Evolutionary conservation across 1,284 basidiomycete species (phyloP), one percentile per base, ranked within the genome.

Genomic region (Cryptococcus sp.): DNA sequence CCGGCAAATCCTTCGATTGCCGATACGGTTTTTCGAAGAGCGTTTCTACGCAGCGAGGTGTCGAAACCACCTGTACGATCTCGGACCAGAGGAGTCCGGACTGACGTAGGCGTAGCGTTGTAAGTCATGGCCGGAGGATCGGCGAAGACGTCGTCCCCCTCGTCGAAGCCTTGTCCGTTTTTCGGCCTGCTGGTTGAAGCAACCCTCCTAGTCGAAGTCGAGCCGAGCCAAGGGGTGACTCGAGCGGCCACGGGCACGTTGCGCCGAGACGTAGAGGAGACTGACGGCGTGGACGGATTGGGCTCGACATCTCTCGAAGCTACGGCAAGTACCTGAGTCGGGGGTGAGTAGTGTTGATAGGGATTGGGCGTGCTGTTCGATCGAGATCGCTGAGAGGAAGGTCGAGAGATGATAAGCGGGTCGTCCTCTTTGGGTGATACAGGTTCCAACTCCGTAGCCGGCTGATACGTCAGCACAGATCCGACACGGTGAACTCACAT

Each of bases 31-130:
- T 32, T 36, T 14, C 47, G 19, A 14, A 60, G 45, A 5, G 47
- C 28, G 14, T 33, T 33, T n/a, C 47, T 50, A 7, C 57, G 51
- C 3, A 58, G 39, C 5, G 48, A 54, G 5, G 54, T 43, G 5
- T 21, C 34, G 5, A 32, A 10, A 10, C 37, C 36, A 3, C 34
- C 46, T 12, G 48, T 53, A 23, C 66, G 46, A 50, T 68, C 63
- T 11, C 66, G 54, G 9, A 68, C 51, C 1, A 66, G 52, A 5
- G 56, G 58, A n/a, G 51, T 50, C 21, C 25, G 37, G 5, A 43
- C 21, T 3, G 33, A 21, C 24, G 19, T 16, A 5, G 31, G 16
- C 2, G 18, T 9, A 18, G 36, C 3, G 7, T 19, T 10, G 25
- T 21, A 2, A 6, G 12, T 11, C 19, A 4, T n/a, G 3, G 18